phyloP scores from a whole-genome alignment of 495 filamentous ascomycete species.

The Xylaria telfairii region DNA sequence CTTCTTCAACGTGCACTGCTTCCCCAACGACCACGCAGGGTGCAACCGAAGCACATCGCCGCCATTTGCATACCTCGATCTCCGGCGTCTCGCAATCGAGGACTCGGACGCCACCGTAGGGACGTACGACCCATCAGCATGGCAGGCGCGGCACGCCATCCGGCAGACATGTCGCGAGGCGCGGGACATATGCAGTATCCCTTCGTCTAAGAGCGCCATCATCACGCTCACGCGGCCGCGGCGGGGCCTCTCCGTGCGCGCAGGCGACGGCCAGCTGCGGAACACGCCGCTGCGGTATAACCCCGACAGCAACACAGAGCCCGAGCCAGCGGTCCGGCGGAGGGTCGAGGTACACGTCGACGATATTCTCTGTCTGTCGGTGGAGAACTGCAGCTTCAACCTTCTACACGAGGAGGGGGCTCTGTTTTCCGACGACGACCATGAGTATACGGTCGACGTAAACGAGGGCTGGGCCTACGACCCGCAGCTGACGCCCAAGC shows the following conservation, averaged over 20 bases:
- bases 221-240: slow-evolving; percentile 35
- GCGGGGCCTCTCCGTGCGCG: slow-evolving; percentile 33
- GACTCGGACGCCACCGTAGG: slow-evolving; percentile 30
- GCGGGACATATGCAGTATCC: slow-evolving; percentile 24
- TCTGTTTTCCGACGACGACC: background rate
- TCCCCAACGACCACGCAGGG: slow-evolving; percentile 35
- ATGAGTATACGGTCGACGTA: background rate
- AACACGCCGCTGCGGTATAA: slow-evolving; percentile 3
- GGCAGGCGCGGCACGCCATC: slow-evolving; percentile 28
- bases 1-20: slow-evolving; percentile 42
- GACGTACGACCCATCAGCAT: slow-evolving; percentile 37
- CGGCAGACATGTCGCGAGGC: slow-evolving; percentile 35
- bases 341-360: slow-evolving; percentile 22
- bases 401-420: slow-evolving; percentile 33
- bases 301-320: background rate
- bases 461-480: slow-evolving; percentile 38
- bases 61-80: slow-evolving; percentile 34
- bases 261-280: slow-evolving; percentile 30
- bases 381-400: slow-evolving; percentile 43
- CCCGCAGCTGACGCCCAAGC: slow-evolving; percentile 29
- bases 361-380: slow-evolving; percentile 34
- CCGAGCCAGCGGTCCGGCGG: slow-evolving; percentile 29
- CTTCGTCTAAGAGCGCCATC: slow-evolving; percentile 4
- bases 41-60: slow-evolving; percentile 36
- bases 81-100: slow-evolving; percentile 32